Percentiles rank a stretch among this genome's conserved stretches.
phyloP scores from a whole-genome alignment of 768 basidiomycete genomes.

The Tricholomella constricta region DNA sequence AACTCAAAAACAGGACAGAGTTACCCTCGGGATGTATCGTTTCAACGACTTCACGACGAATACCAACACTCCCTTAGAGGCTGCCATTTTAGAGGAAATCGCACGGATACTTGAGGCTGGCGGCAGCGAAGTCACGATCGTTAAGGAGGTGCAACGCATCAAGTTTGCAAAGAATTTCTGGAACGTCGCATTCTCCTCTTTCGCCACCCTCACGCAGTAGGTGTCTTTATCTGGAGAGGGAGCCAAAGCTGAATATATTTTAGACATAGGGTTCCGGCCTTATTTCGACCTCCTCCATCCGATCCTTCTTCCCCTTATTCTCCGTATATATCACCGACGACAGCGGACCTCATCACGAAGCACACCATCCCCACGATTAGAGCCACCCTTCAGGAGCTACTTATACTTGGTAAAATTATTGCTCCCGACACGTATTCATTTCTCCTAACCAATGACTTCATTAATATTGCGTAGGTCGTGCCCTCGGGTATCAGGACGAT shows the following conservation, averaged over 20 bases:
- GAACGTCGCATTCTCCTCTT: slow-evolving; percentile 59
- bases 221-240: slow-evolving; percentile 1
- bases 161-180: slow-evolving; percentile 68
- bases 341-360: slow-evolving; percentile 41
- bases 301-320: slow-evolving; percentile 36
- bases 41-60: slow-evolving; percentile 40
- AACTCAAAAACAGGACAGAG: slow-evolving; percentile 41
- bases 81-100: slow-evolving; percentile 45
- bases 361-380: slow-evolving; percentile 51
- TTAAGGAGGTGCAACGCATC: slow-evolving; percentile 60
- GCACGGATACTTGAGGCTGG: slow-evolving; percentile 45
- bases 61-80: slow-evolving; percentile 44
- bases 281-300: slow-evolving; percentile 50
- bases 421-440: background rate
- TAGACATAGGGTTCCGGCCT: slow-evolving; percentile 47
- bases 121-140: slow-evolving; percentile 47
- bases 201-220: slow-evolving; percentile 50
- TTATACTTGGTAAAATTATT: slow-evolving; percentile 36
- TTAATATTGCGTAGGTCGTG: slow-evolving; percentile 15
- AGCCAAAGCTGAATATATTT: background rate
- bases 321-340: slow-evolving; percentile 42
- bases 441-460: background rate
- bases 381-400: slow-evolving; percentile 47
- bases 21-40: slow-evolving; percentile 58
- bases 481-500: slow-evolving; percentile 22